Evolutionary conservation across 257 asterid genomes (phyloP).

Genomic region (Pogostemon cablin): DNA sequence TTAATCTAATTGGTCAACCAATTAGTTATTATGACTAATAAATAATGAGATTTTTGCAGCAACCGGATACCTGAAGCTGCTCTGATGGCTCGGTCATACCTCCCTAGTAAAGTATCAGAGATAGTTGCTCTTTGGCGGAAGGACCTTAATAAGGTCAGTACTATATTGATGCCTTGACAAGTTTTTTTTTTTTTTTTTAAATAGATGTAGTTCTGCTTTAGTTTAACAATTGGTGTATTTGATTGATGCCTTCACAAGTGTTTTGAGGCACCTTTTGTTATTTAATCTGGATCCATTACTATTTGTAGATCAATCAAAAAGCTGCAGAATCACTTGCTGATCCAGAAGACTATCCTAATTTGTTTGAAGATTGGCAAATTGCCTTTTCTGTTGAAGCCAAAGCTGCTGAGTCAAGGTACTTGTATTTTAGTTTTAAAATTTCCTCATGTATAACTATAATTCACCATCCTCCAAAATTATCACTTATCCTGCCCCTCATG

Average conservation of each 20-base stretch:
- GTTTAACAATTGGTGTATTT: constrained; percentile 21
- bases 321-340: constrained; percentile 99
- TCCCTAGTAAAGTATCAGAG: constrained; percentile 97
- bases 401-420: constrained; percentile 65
- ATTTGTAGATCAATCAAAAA: constrained; percentile 81
- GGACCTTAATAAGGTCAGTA: constrained; percentile 85
- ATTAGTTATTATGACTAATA: constrained; percentile 26
- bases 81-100: constrained; percentile 98
- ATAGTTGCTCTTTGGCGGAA: constrained; percentile 90
- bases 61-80: constrained; percentile 99
- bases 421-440: constrained; percentile 24
- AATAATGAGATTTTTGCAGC: constrained; percentile 52
- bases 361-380: constrained; percentile 98
- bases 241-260: constrained; percentile 14
- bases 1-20: constrained; percentile 25
- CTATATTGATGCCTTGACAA: background rate
- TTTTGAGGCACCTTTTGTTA: constrained; percentile 14
- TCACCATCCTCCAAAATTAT: background rate
- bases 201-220: constrained; percentile 20
- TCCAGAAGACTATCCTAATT: constrained; percentile 95
- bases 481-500: constrained; percentile 11
- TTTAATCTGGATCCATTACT: constrained; percentile 25
- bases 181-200: constrained; percentile 7
- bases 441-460: constrained; percentile 14
- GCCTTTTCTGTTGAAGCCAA: constrained; percentile 90